Evolutionary conservation across 2,329 filamentous ascomycete species (phyloP), one percentile per base, ranked within the genome.

Genomic region (Harringtonia aguacate): DNA sequence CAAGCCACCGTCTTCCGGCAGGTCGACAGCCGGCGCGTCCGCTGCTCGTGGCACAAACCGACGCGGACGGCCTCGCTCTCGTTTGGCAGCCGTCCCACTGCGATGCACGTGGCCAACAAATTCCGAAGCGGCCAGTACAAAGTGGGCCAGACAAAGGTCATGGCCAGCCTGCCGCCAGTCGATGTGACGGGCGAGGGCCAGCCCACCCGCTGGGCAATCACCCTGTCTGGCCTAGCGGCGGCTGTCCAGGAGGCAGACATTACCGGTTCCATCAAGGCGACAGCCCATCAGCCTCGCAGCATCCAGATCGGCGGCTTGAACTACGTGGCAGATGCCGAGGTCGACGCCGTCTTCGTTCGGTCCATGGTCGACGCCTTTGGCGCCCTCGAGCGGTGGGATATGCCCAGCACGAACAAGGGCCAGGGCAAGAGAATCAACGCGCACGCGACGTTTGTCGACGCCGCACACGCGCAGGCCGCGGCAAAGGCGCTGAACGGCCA

Each of bases 391-490:
- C 55, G 50, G 41, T 65, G 61, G 58, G 55, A 59, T 20, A 46
- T 56, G 5, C 52, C 47, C 2, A 43, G 18, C 15, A 22, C 42
- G 1, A 49, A 52, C 8, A 36, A 46, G 4, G 42, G 48, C 0
- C 21, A 22, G 18, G 56, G 56, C 3, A 67, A 62, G 44, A 56
- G 65, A 3, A 46, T 62, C 17, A 67, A 67, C 48, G 67, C 60
- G 1, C 58, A 55, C 14, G 67, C 61, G 1, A 52, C 54, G 3
- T 73, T 70, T 36, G 18, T 53, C 4, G 51, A 63, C 2, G 63
- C 66, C 39, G 53, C 53, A 0, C 57, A 66, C 33, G 68, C 67
- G 0, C 50, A 50, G 35, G 49, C 58, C 10, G 66, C 62, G 0
- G 57, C 52, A 2, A 44, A 36, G n/a, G 45, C 46, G 2, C 54